These are phyloP conservation scores for Pyricularia grisea DNA, from an alignment of 2,329 filamentous ascomycete species.

Conservation along the genomic window DNA sequence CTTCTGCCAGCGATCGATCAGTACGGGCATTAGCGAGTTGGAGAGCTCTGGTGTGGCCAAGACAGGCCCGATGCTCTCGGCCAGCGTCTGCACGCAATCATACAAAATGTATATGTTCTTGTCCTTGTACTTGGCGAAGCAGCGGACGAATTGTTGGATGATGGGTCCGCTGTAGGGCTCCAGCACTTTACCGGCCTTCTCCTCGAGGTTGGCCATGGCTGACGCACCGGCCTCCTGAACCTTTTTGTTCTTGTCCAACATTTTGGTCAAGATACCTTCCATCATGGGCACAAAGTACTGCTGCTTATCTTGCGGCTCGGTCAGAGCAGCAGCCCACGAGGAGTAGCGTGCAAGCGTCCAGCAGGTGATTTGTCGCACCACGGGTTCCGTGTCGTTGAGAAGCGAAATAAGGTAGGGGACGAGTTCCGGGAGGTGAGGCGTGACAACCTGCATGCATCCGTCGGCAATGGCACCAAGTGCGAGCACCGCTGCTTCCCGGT, in stretches of 20 bases:
- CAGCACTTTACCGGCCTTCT: slow-evolving; percentile 75
- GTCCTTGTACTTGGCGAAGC: slow-evolving; percentile 94
- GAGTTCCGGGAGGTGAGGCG: slow-evolving; percentile 81
- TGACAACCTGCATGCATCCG: slow-evolving; percentile 83
- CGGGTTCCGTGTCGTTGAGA: slow-evolving; percentile 74
- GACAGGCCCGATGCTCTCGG: slow-evolving; percentile 77
- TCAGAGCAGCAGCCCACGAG: slow-evolving; percentile 74
- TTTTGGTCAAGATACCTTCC: slow-evolving; percentile 87
- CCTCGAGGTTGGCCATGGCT: slow-evolving; percentile 91
- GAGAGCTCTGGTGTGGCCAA: slow-evolving; percentile 76
- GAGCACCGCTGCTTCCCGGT: slow-evolving; percentile 87
- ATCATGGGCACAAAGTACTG: slow-evolving; percentile 91
- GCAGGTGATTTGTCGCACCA: slow-evolving; percentile 93
- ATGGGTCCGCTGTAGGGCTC: slow-evolving; percentile 85
- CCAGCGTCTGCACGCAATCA: slow-evolving; percentile 94
- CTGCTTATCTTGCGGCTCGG: slow-evolving; percentile 55
- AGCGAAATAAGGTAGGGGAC: slow-evolving; percentile 84
- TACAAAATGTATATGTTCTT: slow-evolving; percentile 98
- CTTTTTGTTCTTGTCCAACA: slow-evolving; percentile 96
- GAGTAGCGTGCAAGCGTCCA: slow-evolving; percentile 96
- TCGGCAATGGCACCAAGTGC: slow-evolving; percentile 92
- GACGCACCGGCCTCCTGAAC: slow-evolving; percentile 95
- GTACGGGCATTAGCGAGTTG: slow-evolving; percentile 80
- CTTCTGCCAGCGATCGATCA: slow-evolving; percentile 80
- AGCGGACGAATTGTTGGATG: slow-evolving; percentile 81